Base-by-base conservation (phyloP, 2,329 filamentous ascomycete species). In the Stagonosporopsis cucurbitacearum region DNA sequence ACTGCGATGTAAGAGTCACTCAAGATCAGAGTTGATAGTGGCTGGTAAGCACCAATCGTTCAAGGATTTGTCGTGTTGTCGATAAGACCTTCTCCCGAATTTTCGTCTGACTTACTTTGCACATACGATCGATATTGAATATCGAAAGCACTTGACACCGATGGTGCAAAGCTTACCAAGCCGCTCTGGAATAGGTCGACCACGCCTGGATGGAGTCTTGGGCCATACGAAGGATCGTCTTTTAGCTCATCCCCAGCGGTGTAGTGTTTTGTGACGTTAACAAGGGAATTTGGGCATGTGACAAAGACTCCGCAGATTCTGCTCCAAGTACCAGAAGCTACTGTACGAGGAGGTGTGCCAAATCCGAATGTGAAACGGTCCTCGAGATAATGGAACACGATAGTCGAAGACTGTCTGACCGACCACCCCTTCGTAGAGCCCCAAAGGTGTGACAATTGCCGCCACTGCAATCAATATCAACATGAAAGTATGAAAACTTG, bases 391-490 rank as follows among this genome's bases (percentile, higher is more conserved):
- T 66, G 25, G 53, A 82, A 81, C 7, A 63, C 26, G 0, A 63
- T 42, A 0, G 57, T 22, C 1, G 60, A 50, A 9, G 61, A 55
- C 2, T 66, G 49, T 47, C 1, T 65, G 65, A 6, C 50, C 44
- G 1, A 67, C 67, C 30, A 80, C 59, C 4, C 68, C 63, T n/a
- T 81, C 75, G 42, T 78, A 78, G 0, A 82, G 66, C 2, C 80
- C 80, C 4, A 82, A 65, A 0, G 80, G 80, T 0, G 80, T 81
- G 3, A 81, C 66, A 5, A 82, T 70, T n/a, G 78, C 75, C 2
- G 80, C 73, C 13, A 81, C 54, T 0, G 76, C 70, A 3, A 77
- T 66, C 28, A 9, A 80, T 48, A 17, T 73, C 25, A 74, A 49
- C 49, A 50, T 53, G 40, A 55, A 57, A 1, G 50, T 56, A 7